Conservation (phyloP, 2,329 filamentous ascomycete species). For the Coccinonectria pachysandricola region DNA sequence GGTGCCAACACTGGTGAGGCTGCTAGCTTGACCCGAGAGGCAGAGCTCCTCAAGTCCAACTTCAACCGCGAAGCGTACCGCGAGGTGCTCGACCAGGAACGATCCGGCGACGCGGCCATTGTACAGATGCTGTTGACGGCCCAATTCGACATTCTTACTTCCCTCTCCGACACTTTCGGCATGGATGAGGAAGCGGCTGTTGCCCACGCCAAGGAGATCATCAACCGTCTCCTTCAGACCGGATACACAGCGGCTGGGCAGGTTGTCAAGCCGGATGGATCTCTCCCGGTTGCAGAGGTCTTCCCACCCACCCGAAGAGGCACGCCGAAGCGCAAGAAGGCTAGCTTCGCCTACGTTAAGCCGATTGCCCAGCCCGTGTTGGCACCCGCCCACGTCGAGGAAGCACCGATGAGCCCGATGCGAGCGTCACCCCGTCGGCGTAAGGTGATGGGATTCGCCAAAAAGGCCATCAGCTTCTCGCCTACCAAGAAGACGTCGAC, state of each 20-base stretch:
- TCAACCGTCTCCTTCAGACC: conserved; percentile 66
- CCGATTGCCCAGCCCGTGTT: conserved; percentile 36
- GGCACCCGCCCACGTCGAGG: conserved; percentile 22
- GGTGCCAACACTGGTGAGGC: conserved; percentile 49
- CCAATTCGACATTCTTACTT: conserved; percentile 83
- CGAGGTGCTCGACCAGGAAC: conserved; percentile 76
- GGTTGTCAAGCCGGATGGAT: conserved; percentile 82
- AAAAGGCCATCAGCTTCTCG: conserved; percentile 71
- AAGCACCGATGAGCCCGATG: conserved; percentile 39
- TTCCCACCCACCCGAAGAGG: conserved; percentile 62
- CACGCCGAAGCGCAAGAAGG: conserved; percentile 66
- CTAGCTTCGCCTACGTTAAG: conserved; percentile 29
- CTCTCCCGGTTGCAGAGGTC: conserved; percentile 47
- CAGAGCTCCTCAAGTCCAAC: conserved; percentile 73
- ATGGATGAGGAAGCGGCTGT: conserved; percentile 82
- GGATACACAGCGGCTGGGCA: conserved; percentile 68
- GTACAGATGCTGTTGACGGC: conserved; percentile 78
- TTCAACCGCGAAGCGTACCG: conserved; percentile 71
- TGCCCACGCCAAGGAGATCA: conserved; percentile 63
- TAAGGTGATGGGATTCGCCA: conserved; percentile 46
- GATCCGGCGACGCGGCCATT: conserved; percentile 62
- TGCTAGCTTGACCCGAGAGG: conserved; percentile 65
- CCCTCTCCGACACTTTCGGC: conserved; percentile 67
- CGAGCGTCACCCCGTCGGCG: conserved; percentile 74
- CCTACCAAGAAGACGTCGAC: conserved; percentile 57